Evolutionary conservation across 1,284 basidiomycete species (phyloP).

Genomic region (Cutaneotrichosporon sp.): DNA sequence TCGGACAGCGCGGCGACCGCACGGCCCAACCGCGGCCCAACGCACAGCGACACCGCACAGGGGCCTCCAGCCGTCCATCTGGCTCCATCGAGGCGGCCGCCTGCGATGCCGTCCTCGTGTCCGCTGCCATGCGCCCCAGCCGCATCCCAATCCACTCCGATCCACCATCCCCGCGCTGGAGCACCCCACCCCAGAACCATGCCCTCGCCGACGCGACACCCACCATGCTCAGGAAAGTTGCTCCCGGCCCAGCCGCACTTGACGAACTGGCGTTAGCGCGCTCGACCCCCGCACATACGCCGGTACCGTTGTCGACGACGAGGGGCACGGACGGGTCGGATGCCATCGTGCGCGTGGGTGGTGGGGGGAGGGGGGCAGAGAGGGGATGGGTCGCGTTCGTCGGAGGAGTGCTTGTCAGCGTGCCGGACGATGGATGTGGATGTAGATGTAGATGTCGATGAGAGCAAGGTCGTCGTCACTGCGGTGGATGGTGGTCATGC

Average conservation of each 20-base stretch:
- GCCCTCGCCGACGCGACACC: too few species aligned
- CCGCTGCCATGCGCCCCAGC: too few species aligned
- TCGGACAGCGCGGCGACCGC: not conserved
- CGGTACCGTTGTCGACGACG: slow-evolving; percentile 97
- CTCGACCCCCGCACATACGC: slow-evolving; percentile 62
- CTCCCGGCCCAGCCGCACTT: slow-evolving; percentile 98
- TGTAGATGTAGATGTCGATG: slow-evolving; percentile 1
- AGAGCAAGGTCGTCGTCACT: not conserved
- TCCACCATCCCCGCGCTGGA: too few species aligned
- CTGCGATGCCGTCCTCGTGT: too few species aligned
- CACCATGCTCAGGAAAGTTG: slow-evolving; percentile 97
- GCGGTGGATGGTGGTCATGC: not conserved
- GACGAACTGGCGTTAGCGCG: slow-evolving; percentile 68
- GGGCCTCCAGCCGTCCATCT: too few species aligned
- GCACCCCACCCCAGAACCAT: too few species aligned
- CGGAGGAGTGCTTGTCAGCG: not conserved
- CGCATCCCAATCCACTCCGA: too few species aligned
- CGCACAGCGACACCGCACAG: not conserved
- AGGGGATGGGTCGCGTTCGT: not conserved
- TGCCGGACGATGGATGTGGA: not conserved
- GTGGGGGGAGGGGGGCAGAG: slow-evolving; percentile 1
- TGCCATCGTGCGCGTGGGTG: slow-evolving; percentile 24
- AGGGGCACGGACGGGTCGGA: slow-evolving; percentile 60
- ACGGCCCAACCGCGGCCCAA: not conserved
- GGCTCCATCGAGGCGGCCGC: too few species aligned